Base-by-base conservation (phyloP, 495 filamentous ascomycete genomes). In the Daldinia concentrica region DNA sequence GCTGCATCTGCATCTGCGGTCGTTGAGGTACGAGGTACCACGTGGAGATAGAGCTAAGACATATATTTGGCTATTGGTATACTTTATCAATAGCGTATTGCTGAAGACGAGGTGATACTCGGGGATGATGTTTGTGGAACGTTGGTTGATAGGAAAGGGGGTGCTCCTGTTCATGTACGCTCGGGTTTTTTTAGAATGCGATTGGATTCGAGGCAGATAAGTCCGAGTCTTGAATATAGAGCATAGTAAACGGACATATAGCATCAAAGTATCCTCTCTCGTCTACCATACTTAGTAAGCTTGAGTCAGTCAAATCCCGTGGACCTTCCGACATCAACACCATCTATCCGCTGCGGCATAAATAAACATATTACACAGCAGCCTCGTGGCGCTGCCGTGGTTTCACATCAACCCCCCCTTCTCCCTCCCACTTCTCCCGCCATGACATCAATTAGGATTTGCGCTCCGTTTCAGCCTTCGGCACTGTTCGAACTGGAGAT, bases 301-400 rank as follows among this genome's bases (percentile, higher is more conserved):
- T 45, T 41, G 22, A 24, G 24, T 27, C 55, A 24, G 9, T 37
- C 15, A 32, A 4, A 4, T 30, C 54, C 12, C 45, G 6, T 55
- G 63, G 60, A 14, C 27, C 14, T 41, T 45, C 29, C 36, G 52
- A 39, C 12, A 43, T 43, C 32, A 37, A 30, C 45, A 43, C 43
- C 32, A 34, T 43, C 37, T 61, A 54, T 61, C 70, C 50, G 39
- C 50, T 61, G 64, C 64, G 70, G 70, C 70, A 73, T 73, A 68
- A 73, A 73, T 67, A 64, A 60, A 65, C 64, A 73, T 68, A 73
- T 73, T 68, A 61, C 56, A 45, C 59, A 64, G 64, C 65, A 64
- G 64, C 43, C 57, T 37, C 50, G 70, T 52, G 64, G 70, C 64
- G 54, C 56, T 56, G 29, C 27, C 36, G 26, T 50, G 27, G 45